A percentile compares a stretch with the other conserved stretches of the same genome.
Conservation (phyloP, 495 filamentous ascomycete species). For the Hypoxylon fragiforme region DNA sequence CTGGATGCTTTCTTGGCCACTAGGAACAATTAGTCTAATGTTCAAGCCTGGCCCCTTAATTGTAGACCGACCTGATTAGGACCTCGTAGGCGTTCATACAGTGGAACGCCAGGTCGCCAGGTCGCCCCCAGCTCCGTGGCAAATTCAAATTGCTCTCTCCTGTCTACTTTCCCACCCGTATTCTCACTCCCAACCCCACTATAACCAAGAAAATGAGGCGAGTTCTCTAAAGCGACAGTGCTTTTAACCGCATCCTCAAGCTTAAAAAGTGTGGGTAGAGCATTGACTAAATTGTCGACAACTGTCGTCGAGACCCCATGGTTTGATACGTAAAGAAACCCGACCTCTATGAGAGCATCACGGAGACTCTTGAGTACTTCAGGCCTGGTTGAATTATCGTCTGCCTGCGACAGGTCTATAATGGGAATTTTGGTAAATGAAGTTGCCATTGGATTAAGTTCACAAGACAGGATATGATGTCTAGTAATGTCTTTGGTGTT, state of each 20-base stretch:
- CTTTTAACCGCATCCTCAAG: conserved; percentile 44
- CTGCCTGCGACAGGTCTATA: conserved; percentile 50
- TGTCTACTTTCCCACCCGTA: conserved; percentile 52
- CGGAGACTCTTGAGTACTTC: conserved; percentile 46
- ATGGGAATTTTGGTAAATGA: conserved; percentile 49
- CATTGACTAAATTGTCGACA: conserved; percentile 44
- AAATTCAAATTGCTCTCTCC: conserved; percentile 60
- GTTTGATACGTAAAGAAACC: conserved; percentile 58
- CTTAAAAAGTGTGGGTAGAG: conserved; percentile 50
- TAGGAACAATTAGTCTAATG: conserved; percentile 26
- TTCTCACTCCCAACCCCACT: conserved; percentile 54
- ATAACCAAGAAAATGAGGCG: conserved; percentile 59
- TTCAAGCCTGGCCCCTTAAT: neutral
- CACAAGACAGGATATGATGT: neutral
- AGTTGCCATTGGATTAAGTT: conserved; percentile 21
- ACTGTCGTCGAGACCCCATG: conserved; percentile 46
- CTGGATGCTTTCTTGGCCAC: conserved; percentile 18
- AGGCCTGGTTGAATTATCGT: conserved; percentile 23
- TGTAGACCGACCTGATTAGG: conserved; percentile 49
- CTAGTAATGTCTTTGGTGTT: conserved; percentile 11
- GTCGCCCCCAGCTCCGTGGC: conserved; percentile 52
- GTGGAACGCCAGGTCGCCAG: conserved; percentile 39
- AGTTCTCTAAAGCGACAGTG: conserved; percentile 50
- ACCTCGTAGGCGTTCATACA: conserved; percentile 56
- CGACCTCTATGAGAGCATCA: conserved; percentile 51